Percentiles rank a stretch among this genome's conserved stretches.
Evolutionary conservation across 1,139 yeast species (phyloP).

Genomic region (Magnusiomyces sp.): DNA sequence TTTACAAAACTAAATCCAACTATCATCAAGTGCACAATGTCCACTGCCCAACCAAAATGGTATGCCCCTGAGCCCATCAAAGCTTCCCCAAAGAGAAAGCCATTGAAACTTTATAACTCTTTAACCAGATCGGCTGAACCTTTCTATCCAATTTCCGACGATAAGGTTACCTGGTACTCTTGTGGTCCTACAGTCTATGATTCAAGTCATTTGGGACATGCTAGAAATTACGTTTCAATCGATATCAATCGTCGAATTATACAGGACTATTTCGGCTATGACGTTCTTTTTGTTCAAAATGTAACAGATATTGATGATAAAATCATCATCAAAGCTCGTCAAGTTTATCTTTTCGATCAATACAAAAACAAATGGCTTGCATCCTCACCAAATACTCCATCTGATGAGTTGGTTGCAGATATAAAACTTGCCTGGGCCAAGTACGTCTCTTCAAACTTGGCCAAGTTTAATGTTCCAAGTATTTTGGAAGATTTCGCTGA

Average conservation of each 20-base stretch:
- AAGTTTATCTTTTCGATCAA: conserved; percentile 66
- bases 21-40: background rate
- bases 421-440: conserved; percentile 39
- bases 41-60: conserved; percentile 38
- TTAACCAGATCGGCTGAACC: conserved; percentile 73
- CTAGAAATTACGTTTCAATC: conserved; percentile 89
- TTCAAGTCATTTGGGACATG: conserved; percentile 98
- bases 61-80: conserved; percentile 27
- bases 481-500: conserved; percentile 34
- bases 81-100: conserved; percentile 16
- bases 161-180: conserved; percentile 84
- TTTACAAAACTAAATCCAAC: background rate
- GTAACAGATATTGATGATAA: conserved; percentile 98
- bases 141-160: conserved; percentile 53
- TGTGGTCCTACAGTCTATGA: conserved; percentile 99
- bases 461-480: conserved; percentile 31
- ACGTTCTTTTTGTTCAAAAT: conserved; percentile 81
- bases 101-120: conserved; percentile 60
- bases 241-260: conserved; percentile 86
- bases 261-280: conserved; percentile 85
- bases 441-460: conserved; percentile 53
- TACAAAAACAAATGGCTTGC: conserved; percentile 32
- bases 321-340: conserved; percentile 90
- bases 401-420: conserved; percentile 37
- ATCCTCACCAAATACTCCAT: conserved; percentile 27